Base-by-base conservation (phyloP, 1,284 basidiomycete genomes). In the Tilletia horrida region DNA sequence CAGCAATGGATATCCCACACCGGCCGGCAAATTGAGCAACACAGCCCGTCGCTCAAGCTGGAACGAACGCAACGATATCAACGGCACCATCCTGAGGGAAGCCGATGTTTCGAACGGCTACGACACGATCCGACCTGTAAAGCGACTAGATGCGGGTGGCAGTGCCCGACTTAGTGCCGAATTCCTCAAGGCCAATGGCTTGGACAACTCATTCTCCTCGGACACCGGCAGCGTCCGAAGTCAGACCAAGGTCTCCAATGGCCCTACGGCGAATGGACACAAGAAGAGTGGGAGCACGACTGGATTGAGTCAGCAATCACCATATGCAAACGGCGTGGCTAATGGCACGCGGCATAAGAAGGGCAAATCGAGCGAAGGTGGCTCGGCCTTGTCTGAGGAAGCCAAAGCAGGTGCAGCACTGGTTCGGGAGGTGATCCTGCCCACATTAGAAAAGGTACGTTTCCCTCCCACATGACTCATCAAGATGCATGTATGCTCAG, bases 61-160 rank as follows among this genome's bases (percentile, higher is more conserved):
- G 72, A 81, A 81, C 63, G 88, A 88, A 59, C 87, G 92, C 47
- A 87, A 88, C 74, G 86, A 87, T 42, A 81, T 79, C 66, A 83
- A 87, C 50, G 93, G 92, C 2, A 93, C 91, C 0, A 84, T 92
- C 1, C 84, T 94, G 71, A 86, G 86, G 43, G 88, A 88, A 73
- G 91, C 88, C 6, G 92, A 94, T 82, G 82, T 95, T 8, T 66
- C 71, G 35, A 55, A 45, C 50, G 84, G 84, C 1, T 85, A 91
- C 59, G 91, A 91, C 74, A 95, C 93, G 1, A 91, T 96, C 75
- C 87, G 93, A 67, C 93, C 93, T 0, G 89, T 95, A 71, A 94
- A 94, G 85, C 92, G 91, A 77, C 88, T 94, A 25, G 92, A 96
- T 79, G 86, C 89, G 0, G 85, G 86, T 3, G 88, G 89, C 13